Conservation (phyloP, 2,329 filamentous ascomycete species). For the Colletotrichum gigasporum region DNA sequence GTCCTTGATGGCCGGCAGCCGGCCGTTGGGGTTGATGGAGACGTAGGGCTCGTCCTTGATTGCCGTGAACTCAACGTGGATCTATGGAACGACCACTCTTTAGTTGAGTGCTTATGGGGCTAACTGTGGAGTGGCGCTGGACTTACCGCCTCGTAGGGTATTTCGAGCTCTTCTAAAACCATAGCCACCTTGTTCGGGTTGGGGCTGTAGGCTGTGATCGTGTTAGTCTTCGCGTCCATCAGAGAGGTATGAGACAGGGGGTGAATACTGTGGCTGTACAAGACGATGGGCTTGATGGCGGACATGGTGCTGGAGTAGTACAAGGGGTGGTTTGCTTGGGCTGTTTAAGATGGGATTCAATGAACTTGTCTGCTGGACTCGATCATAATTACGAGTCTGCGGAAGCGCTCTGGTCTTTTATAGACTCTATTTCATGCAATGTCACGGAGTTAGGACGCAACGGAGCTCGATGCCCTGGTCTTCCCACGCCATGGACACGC, state of each 20-base stretch:
- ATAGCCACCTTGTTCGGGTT: constrained; percentile 45
- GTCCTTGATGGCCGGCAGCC: constrained; percentile 44
- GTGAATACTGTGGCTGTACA: constrained; percentile 8
- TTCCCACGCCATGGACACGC: too few species aligned
- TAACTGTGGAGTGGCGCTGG: too few species aligned
- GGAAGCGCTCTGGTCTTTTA: too few species aligned
- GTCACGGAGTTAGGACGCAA: too few species aligned
- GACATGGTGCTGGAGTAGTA: neutral
- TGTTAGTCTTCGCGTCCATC: neutral
- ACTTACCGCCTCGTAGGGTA: constrained; percentile 44
- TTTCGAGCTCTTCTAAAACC: constrained; percentile 45
- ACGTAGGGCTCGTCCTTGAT: constrained; percentile 38
- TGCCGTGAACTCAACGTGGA: constrained; percentile 34
- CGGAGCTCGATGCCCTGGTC: too few species aligned
- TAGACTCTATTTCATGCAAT: too few species aligned
- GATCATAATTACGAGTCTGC: too few species aligned
- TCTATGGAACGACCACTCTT: too few species aligned
- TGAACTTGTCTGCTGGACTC: too few species aligned
- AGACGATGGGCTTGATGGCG: neutral
- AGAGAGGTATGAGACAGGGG: neutral
- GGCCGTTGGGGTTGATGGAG: constrained; percentile 46
- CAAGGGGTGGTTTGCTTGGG: too few species aligned
- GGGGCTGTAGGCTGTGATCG: constrained; percentile 30
- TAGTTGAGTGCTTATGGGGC: too few species aligned
- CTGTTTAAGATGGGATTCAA: too few species aligned